These are phyloP conservation scores for Lepidium aucheri DNA, from an alignment of 345 rosid species.

Conservation along the genomic window DNA sequence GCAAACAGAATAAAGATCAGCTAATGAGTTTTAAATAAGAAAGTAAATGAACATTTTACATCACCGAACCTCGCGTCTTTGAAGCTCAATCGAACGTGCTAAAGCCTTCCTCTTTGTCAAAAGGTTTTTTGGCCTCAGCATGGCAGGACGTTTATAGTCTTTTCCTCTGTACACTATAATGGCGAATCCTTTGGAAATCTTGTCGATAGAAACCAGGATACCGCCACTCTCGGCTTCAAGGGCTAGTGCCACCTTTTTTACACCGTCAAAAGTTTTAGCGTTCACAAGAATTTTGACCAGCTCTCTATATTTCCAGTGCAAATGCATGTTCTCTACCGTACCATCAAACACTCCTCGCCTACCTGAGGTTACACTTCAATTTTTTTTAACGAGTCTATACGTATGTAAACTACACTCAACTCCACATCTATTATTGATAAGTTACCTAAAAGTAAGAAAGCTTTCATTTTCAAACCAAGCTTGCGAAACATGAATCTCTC, in stretches of 20 bases:
- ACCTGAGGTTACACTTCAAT: slow-evolving; percentile 41
- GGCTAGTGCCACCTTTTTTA: slow-evolving; percentile 71
- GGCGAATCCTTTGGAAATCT: slow-evolving; percentile 84
- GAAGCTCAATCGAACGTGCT: slow-evolving; percentile 94
- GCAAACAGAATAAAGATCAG: slow-evolving; percentile 21
- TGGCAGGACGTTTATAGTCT: slow-evolving; percentile 74
- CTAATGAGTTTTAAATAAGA: neutral
- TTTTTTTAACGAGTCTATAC: slow-evolving; percentile 9
- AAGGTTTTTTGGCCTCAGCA: slow-evolving; percentile 77
- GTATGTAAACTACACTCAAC: neutral
- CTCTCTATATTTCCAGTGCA: slow-evolving; percentile 95
- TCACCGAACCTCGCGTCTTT: slow-evolving; percentile 65
- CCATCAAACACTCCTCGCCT: slow-evolving; percentile 94
- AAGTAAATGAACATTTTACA: neutral
- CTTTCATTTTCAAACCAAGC: slow-evolving; percentile 90
- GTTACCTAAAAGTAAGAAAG: slow-evolving; percentile 88
- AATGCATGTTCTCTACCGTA: slow-evolving; percentile 95
- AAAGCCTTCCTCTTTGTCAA: slow-evolving; percentile 93
- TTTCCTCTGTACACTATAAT: slow-evolving; percentile 76
- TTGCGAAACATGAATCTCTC: slow-evolving; percentile 98
- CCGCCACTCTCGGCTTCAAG: slow-evolving; percentile 98
- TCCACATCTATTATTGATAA: neutral
- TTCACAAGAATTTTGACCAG: slow-evolving; percentile 71
- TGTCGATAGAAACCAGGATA: slow-evolving; percentile 79
- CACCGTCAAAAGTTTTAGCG: slow-evolving; percentile 70